phyloP scores from a whole-genome alignment of 768 basidiomycete species.

The Tylopilus sp. region DNA sequence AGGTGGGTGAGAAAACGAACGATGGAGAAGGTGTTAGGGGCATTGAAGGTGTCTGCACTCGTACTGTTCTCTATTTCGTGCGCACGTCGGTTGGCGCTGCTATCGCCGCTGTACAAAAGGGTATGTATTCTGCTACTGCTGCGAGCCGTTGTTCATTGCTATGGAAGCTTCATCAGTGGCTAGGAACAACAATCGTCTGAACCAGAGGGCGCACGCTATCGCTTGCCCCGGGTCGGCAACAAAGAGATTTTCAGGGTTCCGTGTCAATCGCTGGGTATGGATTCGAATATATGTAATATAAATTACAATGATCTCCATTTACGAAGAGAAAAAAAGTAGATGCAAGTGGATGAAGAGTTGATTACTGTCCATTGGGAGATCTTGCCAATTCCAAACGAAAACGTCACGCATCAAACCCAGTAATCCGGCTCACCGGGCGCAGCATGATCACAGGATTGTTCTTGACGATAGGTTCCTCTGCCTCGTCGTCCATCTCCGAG shows the following conservation, averaged over 20 bases:
- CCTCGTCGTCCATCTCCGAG: slow-evolving; percentile 44
- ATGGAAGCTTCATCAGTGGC: not conserved
- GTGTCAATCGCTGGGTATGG: not conserved
- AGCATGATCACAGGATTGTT: slow-evolving; percentile 52
- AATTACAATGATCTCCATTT: slow-evolving; percentile 15
- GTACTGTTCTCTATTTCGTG: slow-evolving; percentile 7
- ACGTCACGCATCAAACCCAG: slow-evolving; percentile 48
- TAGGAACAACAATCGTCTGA: not conserved
- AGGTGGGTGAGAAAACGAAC: slow-evolving; percentile 27
- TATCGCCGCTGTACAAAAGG: not conserved
- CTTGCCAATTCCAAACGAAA: not conserved
- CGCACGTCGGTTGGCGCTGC: slow-evolving; percentile 3
- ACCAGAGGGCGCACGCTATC: not conserved
- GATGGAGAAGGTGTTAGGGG: not conserved
- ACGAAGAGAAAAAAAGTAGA: too few relatives aligned
- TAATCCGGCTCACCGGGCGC: slow-evolving; percentile 54
- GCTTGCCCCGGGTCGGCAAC: too few relatives aligned
- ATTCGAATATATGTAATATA: slow-evolving; percentile 17
- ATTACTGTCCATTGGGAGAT: not conserved
- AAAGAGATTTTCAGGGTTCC: not conserved
- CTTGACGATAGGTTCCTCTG: slow-evolving; percentile 39
- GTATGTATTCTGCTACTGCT: not conserved
- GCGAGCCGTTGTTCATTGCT: not conserved
- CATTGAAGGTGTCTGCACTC: slow-evolving; percentile 2
- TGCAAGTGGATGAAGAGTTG: not conserved